Evolutionary conservation across 495 filamentous ascomycete species (phyloP), one percentile per base, ranked within the genome.

Genomic region (Daldinia childiae): DNA sequence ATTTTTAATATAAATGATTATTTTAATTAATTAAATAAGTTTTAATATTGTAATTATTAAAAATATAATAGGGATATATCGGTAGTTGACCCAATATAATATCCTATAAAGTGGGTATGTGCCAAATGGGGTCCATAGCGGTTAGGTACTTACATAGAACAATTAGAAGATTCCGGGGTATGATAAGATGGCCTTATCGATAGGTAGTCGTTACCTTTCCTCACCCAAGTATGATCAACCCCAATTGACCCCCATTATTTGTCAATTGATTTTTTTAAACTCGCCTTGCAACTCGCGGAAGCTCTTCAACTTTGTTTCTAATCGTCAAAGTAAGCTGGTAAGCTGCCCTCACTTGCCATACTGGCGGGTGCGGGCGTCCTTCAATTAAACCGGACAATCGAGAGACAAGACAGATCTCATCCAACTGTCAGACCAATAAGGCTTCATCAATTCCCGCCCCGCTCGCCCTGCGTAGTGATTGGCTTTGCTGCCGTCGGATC

Each of bases 381-480:
- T 63, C 66, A 69, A 66, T 62, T 48, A 62, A 66, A 65, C 8
- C 32, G 58, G 58, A 48, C 27, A 67, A 64, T 67, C 57, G 62
- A 66, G 27, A 43, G 52, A 56, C 27, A 62, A 66, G 62, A 27
- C 62, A 66, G 64, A 64, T 72, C 52, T 66, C 26, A 61, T 63
- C 51, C 43, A 69, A 41, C 26, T 55, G 52, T 45, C 50, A 52
- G 43, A 50, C 71, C 71, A 73, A 73, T 73, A 14, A 69, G 27
- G 62, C 32, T 24, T 27, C 41, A 30, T 19, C 57, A 55, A 54
- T 67, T 68, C 59, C 55, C 66, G 52, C 68, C 55, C 67, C 67
- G 63, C 50, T 63, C 59, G 72, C 66, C 72, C 60, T 67, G 61
- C 71, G 19, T 32, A 66, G 45, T 71, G 67, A 62, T 74, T 74